Conservation (phyloP, 148 eudicot genomes). For the Camellia granthamiana region DNA sequence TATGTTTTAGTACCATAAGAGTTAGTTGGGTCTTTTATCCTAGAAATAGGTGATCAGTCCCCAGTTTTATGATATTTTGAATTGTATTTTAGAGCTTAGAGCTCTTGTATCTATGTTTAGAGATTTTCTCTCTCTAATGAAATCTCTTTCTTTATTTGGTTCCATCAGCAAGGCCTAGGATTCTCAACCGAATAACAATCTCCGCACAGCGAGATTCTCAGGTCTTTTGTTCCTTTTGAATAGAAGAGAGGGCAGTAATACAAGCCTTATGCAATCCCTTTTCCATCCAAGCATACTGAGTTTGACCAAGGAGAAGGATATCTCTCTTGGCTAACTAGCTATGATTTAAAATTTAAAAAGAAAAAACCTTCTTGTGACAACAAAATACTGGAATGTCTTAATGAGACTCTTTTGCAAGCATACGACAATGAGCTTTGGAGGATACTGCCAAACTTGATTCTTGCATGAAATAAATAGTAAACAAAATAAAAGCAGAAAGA, state of each 20-base stretch:
- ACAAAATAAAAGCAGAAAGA: not conserved
- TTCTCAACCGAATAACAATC: too few species aligned
- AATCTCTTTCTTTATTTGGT: too few species aligned
- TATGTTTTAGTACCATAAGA: too few species aligned
- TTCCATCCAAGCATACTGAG: not conserved
- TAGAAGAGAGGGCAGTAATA: not conserved
- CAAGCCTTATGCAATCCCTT: not conserved
- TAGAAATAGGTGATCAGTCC: too few species aligned
- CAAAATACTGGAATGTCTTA: not conserved
- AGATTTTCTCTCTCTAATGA: too few species aligned
- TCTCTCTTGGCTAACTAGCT: not conserved
- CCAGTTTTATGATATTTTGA: too few species aligned
- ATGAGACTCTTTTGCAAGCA: not conserved
- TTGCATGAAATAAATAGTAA: not conserved
- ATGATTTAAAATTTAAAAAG: not conserved
- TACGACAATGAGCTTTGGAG: not conserved
- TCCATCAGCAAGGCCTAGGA: too few species aligned
- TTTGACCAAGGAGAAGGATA: not conserved
- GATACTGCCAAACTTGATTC: not conserved
- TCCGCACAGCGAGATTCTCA: not conserved
- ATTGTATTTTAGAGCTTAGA: too few species aligned
- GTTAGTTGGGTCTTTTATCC: too few species aligned
- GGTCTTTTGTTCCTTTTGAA: not conserved
- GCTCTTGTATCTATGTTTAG: too few species aligned
- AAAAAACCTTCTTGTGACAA: not conserved